These are phyloP conservation scores for Triadica sebifera DNA, from an alignment of 345 rosid species.

Conservation along the genomic window DNA sequence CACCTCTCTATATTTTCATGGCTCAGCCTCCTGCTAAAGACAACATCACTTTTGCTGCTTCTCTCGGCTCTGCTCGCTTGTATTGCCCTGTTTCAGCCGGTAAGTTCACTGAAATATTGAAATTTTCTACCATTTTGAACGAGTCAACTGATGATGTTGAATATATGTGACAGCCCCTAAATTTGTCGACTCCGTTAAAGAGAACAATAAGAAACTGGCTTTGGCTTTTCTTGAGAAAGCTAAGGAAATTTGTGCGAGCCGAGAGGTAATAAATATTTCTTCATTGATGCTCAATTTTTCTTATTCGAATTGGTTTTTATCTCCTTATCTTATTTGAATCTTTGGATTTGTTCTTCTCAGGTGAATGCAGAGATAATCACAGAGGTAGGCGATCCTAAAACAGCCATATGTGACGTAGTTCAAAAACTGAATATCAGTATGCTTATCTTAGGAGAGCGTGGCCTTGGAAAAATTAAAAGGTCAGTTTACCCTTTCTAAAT, in stretches of 20 bases:
- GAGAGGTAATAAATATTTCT: constrained; percentile 8
- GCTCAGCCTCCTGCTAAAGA: constrained; percentile 10
- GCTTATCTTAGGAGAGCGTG: constrained; percentile 20
- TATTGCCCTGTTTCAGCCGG: constrained; percentile 36
- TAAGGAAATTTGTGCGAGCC: constrained; percentile 13
- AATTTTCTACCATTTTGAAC: no score
- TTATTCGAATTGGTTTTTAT: not conserved
- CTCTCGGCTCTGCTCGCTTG: constrained; percentile 31
- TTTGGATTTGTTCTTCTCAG: not conserved
- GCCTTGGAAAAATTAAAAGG: constrained; percentile 19
- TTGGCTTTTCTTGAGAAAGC: constrained; percentile 17
- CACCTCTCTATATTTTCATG: constrained; percentile 13
- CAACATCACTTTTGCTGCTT: constrained; percentile 3
- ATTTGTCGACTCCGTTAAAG: not conserved
- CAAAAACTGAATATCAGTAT: constrained; percentile 14
- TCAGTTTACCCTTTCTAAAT: not conserved
- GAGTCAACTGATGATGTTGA: not conserved
- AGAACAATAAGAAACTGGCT: constrained; percentile 1
- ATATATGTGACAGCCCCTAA: constrained; percentile 1
- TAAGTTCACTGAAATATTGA: not conserved
- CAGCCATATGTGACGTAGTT: constrained; percentile 19
- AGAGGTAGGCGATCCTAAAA: constrained; percentile 22
- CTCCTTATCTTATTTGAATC: not conserved
- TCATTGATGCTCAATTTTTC: no score
- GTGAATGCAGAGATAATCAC: constrained; percentile 21